Percentiles rank a stretch among this genome's conserved stretches.
These are phyloP conservation scores for Globisporangium irregulare DNA, from an alignment of 352 stramenopile genomes.

Conservation along the genomic window DNA sequence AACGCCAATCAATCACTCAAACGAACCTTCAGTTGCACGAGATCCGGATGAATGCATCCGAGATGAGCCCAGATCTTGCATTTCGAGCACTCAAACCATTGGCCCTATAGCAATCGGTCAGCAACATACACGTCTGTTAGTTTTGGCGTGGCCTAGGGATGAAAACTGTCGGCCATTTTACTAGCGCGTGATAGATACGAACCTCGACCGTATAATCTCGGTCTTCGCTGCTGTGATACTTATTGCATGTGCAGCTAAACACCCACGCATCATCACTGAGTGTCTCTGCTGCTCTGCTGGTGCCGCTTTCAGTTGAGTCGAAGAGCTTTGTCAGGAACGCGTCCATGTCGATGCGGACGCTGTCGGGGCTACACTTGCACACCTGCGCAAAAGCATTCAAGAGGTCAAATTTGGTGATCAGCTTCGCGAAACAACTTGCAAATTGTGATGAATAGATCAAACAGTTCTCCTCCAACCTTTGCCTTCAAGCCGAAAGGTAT, in stretches of 20 bases:
- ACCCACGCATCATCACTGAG: slow-evolving; percentile 63
- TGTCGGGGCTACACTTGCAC: slow-evolving; percentile 84
- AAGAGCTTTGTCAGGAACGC: slow-evolving; percentile 74
- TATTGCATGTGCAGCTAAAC: slow-evolving; percentile 67
- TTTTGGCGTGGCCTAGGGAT: background rate
- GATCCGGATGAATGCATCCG: slow-evolving; percentile 52
- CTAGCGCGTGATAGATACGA: background rate
- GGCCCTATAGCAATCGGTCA: slow-evolving; percentile 32
- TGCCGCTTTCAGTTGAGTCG: slow-evolving; percentile 22
- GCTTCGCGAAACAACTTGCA: background rate
- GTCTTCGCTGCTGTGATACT: slow-evolving; percentile 66
- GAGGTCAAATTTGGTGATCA: background rate
- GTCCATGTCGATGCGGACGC: slow-evolving; percentile 86
- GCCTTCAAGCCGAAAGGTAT: slow-evolving; percentile 74
- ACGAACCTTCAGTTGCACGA: slow-evolving; percentile 29
- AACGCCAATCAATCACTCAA: no score
- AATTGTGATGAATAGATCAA: background rate
- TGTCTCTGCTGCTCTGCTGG: slow-evolving; percentile 24
- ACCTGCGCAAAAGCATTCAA: slow-evolving; percentile 20
- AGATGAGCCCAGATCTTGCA: slow-evolving; percentile 81
- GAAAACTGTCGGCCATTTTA: background rate
- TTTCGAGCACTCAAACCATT: slow-evolving; percentile 81
- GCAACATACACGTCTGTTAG: background rate
- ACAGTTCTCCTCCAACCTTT: slow-evolving; percentile 34
- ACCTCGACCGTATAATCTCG: slow-evolving; percentile 51